A percentile compares a stretch with the other conserved stretches of the same genome.
Evolutionary conservation across 1,139 yeast genomes (phyloP).

Genomic region (Eremothecium sinecaudum): DNA sequence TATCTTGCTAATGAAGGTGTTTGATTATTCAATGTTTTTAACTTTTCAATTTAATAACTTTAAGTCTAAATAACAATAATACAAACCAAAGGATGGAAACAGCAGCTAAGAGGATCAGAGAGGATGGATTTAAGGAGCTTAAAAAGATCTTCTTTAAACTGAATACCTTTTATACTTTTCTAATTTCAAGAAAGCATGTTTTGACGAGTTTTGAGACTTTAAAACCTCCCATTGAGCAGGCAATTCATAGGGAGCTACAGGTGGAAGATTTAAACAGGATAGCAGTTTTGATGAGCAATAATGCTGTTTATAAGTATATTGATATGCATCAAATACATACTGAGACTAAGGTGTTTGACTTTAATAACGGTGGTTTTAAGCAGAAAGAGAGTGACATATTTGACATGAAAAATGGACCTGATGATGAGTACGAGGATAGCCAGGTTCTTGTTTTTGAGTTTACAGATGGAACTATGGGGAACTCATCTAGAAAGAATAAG

Average conservation of each 20-base stretch:
- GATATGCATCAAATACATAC: constrained; percentile 57
- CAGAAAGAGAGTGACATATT: constrained; percentile 44
- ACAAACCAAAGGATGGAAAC: constrained; percentile 4
- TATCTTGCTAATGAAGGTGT: neutral
- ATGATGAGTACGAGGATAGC: constrained; percentile 28
- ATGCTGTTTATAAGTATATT: constrained; percentile 60
- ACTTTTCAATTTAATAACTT: too few species aligned
- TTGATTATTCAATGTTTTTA: neutral
- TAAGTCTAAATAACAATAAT: too few species aligned
- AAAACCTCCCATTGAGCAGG: constrained; percentile 40
- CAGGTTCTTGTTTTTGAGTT: constrained; percentile 70
- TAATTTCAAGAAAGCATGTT: constrained; percentile 46
- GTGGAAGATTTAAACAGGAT: constrained; percentile 55
- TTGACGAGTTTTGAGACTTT: constrained; percentile 45
- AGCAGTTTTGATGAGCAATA: constrained; percentile 55
- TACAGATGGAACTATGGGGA: constrained; percentile 50
- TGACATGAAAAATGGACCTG: constrained; percentile 35
- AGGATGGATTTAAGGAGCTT: constrained; percentile 30
- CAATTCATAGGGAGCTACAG: constrained; percentile 33
- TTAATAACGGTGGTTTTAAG: constrained; percentile 37
- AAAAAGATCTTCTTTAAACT: constrained; percentile 39
- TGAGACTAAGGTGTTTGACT: constrained; percentile 41
- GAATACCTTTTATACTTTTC: constrained; percentile 48
- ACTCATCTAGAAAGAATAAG: neutral
- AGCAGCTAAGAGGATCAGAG: neutral